Conservation (phyloP, 176 grass and related monocot species). For the Typha latifolia region DNA sequence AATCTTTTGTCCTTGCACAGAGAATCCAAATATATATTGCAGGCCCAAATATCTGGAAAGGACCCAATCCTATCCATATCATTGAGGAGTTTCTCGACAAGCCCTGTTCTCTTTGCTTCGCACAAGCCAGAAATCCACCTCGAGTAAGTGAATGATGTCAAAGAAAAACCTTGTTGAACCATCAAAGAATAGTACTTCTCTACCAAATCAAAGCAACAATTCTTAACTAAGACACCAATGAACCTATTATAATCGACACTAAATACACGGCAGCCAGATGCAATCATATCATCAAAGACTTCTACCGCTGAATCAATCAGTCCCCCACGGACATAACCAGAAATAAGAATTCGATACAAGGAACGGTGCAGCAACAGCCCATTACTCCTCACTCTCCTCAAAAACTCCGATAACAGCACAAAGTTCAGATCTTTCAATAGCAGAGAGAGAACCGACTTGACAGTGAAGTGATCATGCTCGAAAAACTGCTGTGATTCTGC, state of each 20-base stretch:
- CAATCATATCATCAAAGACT: slow-evolving; percentile 70
- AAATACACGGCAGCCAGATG: slow-evolving; percentile 50
- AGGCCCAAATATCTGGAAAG: slow-evolving; percentile 65
- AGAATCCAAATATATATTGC: slow-evolving; percentile 65
- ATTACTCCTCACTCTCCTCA: slow-evolving; percentile 30
- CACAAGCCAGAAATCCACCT: slow-evolving; percentile 64
- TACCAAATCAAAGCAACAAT: slow-evolving; percentile 54
- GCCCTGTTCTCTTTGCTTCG: slow-evolving; percentile 32
- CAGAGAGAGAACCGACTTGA: slow-evolving; percentile 41
- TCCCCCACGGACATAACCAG: slow-evolving; percentile 31
- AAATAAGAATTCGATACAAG: slow-evolving; percentile 50
- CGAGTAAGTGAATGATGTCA: slow-evolving; percentile 67
- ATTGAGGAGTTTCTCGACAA: slow-evolving; percentile 44
- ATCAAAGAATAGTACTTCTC: slow-evolving; percentile 51
- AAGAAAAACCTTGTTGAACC: slow-evolving; percentile 38
- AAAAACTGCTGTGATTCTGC: slow-evolving; percentile 45
- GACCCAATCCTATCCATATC: slow-evolving; percentile 56
- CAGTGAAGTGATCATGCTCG: slow-evolving; percentile 35
- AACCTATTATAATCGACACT: slow-evolving; percentile 57
- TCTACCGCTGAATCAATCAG: slow-evolving; percentile 33
- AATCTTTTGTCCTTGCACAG: slow-evolving; percentile 44
- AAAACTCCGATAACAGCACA: slow-evolving; percentile 39
- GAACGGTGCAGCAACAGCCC: slow-evolving; percentile 45
- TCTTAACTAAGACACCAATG: slow-evolving; percentile 52
- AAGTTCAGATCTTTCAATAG: slow-evolving; percentile 45